Percentiles rank a stretch among this genome's conserved stretches.
Conservation (phyloP, 2,329 filamentous ascomycete species). For the Cercospora sp. region DNA sequence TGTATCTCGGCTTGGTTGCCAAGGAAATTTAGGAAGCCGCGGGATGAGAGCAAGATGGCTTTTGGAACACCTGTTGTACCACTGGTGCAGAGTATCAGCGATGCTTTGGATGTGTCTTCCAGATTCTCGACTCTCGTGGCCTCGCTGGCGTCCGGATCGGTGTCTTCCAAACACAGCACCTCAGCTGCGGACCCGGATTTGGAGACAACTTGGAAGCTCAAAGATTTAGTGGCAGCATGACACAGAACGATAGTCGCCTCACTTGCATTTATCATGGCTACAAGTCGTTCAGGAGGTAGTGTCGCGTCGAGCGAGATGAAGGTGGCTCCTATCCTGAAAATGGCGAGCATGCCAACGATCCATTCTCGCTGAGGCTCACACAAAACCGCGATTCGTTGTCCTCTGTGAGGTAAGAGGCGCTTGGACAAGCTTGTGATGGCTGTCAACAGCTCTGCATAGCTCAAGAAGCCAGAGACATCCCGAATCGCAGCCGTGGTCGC, state of each 20-base stretch:
- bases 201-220: neutral
- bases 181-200: conserved; percentile 2
- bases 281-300: conserved; percentile 17
- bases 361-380: conserved; percentile 20
- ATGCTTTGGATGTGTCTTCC: conserved; percentile 18
- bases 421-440: conserved; percentile 3
- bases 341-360: conserved; percentile 21
- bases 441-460: conserved; percentile 18
- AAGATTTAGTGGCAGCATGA: conserved; percentile 12
- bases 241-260: conserved; percentile 19
- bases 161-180: conserved; percentile 16
- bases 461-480: conserved; percentile 15
- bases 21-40: conserved; percentile 21
- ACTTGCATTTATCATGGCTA: conserved; percentile 19
- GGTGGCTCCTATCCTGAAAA: conserved; percentile 14
- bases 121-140: conserved; percentile 3
- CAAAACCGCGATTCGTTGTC: conserved; percentile 19
- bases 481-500: conserved; percentile 10
- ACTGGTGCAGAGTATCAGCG: conserved; percentile 25
- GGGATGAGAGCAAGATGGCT: conserved; percentile 21
- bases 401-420: conserved; percentile 11
- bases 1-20: conserved; percentile 14
- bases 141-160: neutral
- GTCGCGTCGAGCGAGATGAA: conserved; percentile 26
- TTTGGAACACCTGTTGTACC: conserved; percentile 26